phyloP scores from a whole-genome alignment of 805 yeast genomes.

The Cyberlindnera japonica region DNA sequence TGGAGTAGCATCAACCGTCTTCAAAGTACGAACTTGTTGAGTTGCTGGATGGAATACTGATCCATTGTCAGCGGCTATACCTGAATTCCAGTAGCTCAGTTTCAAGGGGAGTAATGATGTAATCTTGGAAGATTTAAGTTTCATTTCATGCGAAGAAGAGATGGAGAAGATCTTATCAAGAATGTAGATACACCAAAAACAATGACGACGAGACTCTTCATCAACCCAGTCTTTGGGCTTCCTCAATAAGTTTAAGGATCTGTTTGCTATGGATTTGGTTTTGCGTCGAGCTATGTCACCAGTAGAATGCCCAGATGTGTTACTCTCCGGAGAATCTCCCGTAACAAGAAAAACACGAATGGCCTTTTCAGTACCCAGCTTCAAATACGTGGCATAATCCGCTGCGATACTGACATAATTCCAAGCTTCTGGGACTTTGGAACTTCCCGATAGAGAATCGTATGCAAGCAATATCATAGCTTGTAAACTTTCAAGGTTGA shows the following conservation, averaged over 20 bases:
- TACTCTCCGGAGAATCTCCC: conserved; percentile 22
- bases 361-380: conserved; percentile 18
- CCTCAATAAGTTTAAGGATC: conserved; percentile 18
- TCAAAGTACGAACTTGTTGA: conserved; percentile 10
- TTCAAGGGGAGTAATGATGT: conserved; percentile 21
- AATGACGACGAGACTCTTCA: conserved; percentile 26
- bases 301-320: conserved; percentile 15
- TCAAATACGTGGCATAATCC: conserved; percentile 25
- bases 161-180: conserved; percentile 25
- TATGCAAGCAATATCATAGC: conserved; percentile 22
- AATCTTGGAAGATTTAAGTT: conserved; percentile 17
- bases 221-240: conserved; percentile 25
- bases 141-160: conserved; percentile 25
- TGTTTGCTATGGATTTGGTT: conserved; percentile 18
- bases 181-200: conserved; percentile 26
- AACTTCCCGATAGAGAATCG: conserved; percentile 22
- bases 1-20: conserved; percentile 10
- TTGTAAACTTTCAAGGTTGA: conserved; percentile 23
- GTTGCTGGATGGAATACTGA: conserved; percentile 1
- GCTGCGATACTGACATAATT: conserved; percentile 27
- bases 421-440: conserved; percentile 27
- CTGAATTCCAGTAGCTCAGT: conserved; percentile 16
- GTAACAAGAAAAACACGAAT: conserved; percentile 9
- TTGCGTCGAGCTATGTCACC: conserved; percentile 17
- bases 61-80: background rate